Conservation (phyloP, 2,329 filamentous ascomycete genomes). For the Xylariaceae sp. region DNA sequence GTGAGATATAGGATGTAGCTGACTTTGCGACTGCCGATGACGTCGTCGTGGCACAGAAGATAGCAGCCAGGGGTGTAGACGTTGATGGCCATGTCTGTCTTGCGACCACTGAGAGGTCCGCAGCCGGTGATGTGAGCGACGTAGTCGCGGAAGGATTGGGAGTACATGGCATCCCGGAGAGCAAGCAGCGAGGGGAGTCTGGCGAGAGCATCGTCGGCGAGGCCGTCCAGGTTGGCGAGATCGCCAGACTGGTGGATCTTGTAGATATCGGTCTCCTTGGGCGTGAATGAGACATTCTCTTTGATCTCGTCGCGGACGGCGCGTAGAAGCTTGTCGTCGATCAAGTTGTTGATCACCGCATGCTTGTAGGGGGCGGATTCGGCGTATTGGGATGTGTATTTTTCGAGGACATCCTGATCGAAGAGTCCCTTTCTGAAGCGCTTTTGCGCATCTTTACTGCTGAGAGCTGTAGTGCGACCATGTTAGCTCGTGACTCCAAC, state of each 20-base stretch:
- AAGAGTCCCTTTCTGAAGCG: constrained; percentile 65
- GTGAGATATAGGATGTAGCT: constrained; percentile 97
- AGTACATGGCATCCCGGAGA: constrained; percentile 94
- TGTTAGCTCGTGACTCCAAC: constrained; percentile 11
- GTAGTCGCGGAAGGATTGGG: constrained; percentile 80
- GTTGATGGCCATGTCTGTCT: constrained; percentile 99
- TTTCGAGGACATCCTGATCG: constrained; percentile 49
- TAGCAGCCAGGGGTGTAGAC: constrained; percentile 96
- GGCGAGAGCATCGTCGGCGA: constrained; percentile 78
- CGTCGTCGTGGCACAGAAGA: constrained; percentile 94
- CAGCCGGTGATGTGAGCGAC: constrained; percentile 80
- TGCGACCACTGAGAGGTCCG: constrained; percentile 81
- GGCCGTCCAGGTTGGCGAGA: constrained; percentile 89
- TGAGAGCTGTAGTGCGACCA: constrained; percentile 38
- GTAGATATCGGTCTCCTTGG: constrained; percentile 99
- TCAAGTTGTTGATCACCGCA: constrained; percentile 76
- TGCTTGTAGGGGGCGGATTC: constrained; percentile 76
- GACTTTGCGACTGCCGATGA: constrained; percentile 91
- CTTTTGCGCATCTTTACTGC: constrained; percentile 45
- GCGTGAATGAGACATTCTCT: constrained; percentile 88
- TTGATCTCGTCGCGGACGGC: constrained; percentile 84
- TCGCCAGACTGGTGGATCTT: constrained; percentile 99
- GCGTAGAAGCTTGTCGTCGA: constrained; percentile 77
- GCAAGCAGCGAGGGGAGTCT: constrained; percentile 85
- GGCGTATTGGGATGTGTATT: constrained; percentile 59